Conservation (phyloP, 116 monocot genomes). For the Posidonia oceanica region DNA sequence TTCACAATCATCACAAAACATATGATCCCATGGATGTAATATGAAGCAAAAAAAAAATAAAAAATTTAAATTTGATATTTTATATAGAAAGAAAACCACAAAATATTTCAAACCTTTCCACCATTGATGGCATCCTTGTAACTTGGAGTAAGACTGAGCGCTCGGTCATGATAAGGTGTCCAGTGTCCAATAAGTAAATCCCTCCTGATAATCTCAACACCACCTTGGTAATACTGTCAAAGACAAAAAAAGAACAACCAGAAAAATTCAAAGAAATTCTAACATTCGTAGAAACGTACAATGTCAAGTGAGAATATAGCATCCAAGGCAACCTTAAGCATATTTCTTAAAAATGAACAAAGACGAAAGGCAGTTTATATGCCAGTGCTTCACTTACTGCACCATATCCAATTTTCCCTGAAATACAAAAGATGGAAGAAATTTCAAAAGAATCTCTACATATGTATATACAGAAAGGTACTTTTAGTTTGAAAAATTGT, state of each 20-base stretch:
- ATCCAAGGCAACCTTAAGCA: constrained; percentile 67
- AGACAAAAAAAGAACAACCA: too few relatives aligned
- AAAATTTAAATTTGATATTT: too few relatives aligned
- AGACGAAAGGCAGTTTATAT: constrained; percentile 87
- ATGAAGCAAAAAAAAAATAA: not conserved
- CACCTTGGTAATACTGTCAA: constrained; percentile 73
- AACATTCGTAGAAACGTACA: not conserved
- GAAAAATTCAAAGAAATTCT: not conserved
- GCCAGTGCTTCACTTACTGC: constrained; percentile 93
- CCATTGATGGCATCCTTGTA: constrained; percentile 85
- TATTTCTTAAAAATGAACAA: constrained; percentile 94
- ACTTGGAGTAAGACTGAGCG: constrained; percentile 67
- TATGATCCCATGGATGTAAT: constrained; percentile 1
- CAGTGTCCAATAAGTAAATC: constrained; percentile 95
- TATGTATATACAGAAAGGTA: not conserved
- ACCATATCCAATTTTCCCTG: constrained; percentile 19
- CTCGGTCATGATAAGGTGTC: constrained; percentile 73
- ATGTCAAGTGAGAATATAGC: not conserved
- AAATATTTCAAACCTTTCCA: constrained; percentile 43
- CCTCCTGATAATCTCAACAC: constrained; percentile 97
- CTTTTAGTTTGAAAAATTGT: too few relatives aligned
- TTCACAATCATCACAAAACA: not conserved
- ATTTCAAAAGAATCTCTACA: not conserved
- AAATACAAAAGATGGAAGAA: not conserved
- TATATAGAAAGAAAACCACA: not conserved